Percentiles rank a stretch among this genome's conserved stretches.
Conservation (phyloP, 1,284 basidiomycete genomes). For the Boletus hoseneyae region DNA sequence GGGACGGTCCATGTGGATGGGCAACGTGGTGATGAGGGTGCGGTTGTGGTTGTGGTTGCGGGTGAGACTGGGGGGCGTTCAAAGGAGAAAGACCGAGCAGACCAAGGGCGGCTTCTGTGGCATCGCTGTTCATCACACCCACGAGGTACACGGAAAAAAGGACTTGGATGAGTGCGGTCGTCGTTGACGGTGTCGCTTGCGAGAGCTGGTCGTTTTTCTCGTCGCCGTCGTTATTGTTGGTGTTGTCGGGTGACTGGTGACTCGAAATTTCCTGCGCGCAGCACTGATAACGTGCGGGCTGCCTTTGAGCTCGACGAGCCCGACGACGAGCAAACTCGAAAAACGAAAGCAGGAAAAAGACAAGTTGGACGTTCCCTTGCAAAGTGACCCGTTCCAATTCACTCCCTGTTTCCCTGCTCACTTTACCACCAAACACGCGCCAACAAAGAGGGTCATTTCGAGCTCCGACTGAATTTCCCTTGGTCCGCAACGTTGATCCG, state of each 20-base stretch:
- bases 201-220: conserved; percentile 18
- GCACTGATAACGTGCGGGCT: background rate
- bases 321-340: conserved; percentile 18
- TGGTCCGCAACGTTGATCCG: background rate
- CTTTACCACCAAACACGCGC: conserved; percentile 23
- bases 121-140: conserved; percentile 52
- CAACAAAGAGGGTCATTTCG: conserved; percentile 29
- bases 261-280: conserved; percentile 7
- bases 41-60: conserved; percentile 19
- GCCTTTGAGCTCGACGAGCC: conserved; percentile 16
- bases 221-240: conserved; percentile 14
- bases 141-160: conserved; percentile 12
- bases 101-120: conserved; percentile 48
- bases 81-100: conserved; percentile 43
- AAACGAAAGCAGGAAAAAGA: conserved; percentile 11
- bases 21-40: conserved; percentile 24
- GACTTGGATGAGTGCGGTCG: conserved; percentile 2
- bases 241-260: conserved; percentile 4
- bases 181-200: conserved; percentile 18
- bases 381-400: conserved; percentile 19
- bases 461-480: conserved; percentile 23
- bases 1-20: conserved; percentile 30
- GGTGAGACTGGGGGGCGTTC: conserved; percentile 28
- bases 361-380: conserved; percentile 24
- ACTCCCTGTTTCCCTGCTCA: conserved; percentile 14